These are phyloP conservation scores for Fusarium haematococcum DNA, from an alignment of 2,329 filamentous ascomycete genomes.

Conservation along the genomic window DNA sequence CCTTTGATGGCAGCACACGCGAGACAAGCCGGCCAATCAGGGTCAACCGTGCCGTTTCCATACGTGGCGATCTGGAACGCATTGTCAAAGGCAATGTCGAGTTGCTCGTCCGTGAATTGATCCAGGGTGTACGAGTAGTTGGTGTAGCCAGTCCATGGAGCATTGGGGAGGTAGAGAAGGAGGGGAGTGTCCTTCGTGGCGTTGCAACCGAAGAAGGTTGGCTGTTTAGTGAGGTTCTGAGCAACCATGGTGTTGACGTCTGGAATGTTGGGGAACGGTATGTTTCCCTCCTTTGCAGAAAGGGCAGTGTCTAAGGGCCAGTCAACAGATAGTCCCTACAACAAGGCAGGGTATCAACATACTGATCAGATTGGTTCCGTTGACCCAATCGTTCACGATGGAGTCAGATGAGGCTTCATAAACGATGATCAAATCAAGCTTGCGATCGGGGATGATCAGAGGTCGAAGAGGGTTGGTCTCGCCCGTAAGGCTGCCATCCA, in stretches of 20 bases:
- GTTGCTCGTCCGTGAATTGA: constrained; percentile 41
- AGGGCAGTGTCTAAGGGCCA: constrained; percentile 20
- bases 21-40: constrained; percentile 80
- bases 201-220: constrained; percentile 47
- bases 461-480: constrained; percentile 47
- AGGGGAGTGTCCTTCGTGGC: constrained; percentile 36
- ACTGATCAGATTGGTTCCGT: constrained; percentile 45
- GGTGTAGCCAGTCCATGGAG: constrained; percentile 44
- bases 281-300: constrained; percentile 38
- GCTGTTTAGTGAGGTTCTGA: constrained; percentile 41
- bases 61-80: constrained; percentile 83
- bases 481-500: constrained; percentile 48
- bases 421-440: constrained; percentile 46
- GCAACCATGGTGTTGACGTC: constrained; percentile 43
- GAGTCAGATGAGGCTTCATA: constrained; percentile 47
- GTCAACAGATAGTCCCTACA: not conserved
- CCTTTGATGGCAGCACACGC: constrained; percentile 83
- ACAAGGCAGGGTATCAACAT: not conserved
- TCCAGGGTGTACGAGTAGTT: constrained; percentile 42
- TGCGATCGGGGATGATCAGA: constrained; percentile 44
- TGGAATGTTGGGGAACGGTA: constrained; percentile 45
- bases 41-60: constrained; percentile 79
- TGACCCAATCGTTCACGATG: constrained; percentile 41
- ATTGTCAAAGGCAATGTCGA: constrained; percentile 60
- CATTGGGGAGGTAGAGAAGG: constrained; percentile 46